These are phyloP conservation scores for Claviceps africana DNA, from an alignment of 2,329 filamentous ascomycete genomes.

Conservation along the genomic window DNA sequence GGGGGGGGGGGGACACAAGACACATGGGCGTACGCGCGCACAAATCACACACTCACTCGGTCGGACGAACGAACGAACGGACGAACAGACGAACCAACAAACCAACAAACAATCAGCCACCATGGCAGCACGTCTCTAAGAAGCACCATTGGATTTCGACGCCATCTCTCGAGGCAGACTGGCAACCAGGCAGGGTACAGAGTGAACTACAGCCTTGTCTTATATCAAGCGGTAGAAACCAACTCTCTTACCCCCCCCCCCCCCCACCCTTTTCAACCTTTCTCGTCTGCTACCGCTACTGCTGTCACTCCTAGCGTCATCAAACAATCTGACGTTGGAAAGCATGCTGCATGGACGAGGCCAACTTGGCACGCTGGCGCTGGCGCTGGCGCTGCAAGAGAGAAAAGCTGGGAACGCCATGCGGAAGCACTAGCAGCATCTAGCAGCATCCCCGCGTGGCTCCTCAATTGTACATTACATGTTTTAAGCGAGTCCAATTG, in stretches of 20 bases:
- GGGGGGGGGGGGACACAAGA: neutral
- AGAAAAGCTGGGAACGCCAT: neutral
- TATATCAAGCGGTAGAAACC: too few species aligned
- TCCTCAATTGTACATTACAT: conserved; percentile 3
- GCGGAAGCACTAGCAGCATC: conserved; percentile 5
- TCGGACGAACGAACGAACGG: neutral
- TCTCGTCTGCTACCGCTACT: neutral
- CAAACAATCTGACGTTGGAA: neutral
- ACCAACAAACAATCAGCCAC: too few species aligned
- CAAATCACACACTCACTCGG: neutral
- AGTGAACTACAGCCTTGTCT: too few species aligned
- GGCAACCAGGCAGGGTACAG: neutral
- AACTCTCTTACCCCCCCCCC: too few species aligned
- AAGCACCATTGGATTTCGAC: neutral
- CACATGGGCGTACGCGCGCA: too few species aligned
- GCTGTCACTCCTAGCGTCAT: neutral
- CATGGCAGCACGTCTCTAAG: neutral
- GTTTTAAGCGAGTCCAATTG: conserved; percentile 4
- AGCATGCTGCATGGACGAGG: neutral
- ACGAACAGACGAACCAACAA: neutral
- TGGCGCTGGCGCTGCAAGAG: neutral
- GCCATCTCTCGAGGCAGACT: neutral
- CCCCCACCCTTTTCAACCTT: too few species aligned
- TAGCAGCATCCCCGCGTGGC: conserved; percentile 4
- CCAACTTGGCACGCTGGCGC: too few species aligned